These are phyloP conservation scores for Puccinia hordei DNA, from an alignment of 1,284 basidiomycete genomes.

Conservation along the genomic window DNA sequence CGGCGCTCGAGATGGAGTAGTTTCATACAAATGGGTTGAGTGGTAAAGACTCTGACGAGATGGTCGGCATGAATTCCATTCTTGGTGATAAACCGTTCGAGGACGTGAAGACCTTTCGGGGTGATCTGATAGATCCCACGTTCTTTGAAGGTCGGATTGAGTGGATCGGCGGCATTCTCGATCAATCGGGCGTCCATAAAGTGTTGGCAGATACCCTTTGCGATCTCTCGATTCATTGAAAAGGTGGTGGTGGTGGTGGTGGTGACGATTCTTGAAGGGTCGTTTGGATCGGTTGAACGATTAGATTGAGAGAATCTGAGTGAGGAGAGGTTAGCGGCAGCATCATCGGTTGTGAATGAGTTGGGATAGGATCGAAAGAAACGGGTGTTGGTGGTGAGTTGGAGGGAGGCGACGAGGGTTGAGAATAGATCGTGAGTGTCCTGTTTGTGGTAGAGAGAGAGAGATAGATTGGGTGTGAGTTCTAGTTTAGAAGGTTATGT, in stretches of 20 bases:
- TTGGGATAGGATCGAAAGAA: conserved; percentile 94
- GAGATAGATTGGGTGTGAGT: not conserved
- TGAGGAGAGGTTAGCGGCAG: conserved; percentile 86
- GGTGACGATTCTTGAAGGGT: conserved; percentile 93
- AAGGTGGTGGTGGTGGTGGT: conserved; percentile 99
- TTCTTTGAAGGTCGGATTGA: conserved; percentile 89
- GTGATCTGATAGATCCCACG: conserved; percentile 93
- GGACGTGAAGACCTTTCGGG: conserved; percentile 94
- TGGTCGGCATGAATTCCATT: conserved; percentile 96
- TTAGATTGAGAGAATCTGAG: conserved; percentile 99
- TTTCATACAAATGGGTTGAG: conserved; percentile 97
- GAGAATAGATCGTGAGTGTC: conserved; percentile 98
- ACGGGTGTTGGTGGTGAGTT: conserved; percentile 84
- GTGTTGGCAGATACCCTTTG: conserved; percentile 98
- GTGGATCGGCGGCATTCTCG: conserved; percentile 91
- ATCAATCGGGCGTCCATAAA: conserved; percentile 98
- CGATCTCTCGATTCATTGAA: conserved; percentile 99
- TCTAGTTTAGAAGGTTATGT: not conserved
- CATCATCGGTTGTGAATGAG: conserved; percentile 96
- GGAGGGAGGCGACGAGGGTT: conserved; percentile 89
- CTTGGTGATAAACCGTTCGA: conserved; percentile 98
- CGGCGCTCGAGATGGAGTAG: conserved; percentile 93
- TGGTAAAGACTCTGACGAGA: conserved; percentile 81
- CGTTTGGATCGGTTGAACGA: conserved; percentile 93
- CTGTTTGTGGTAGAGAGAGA: conserved; percentile 61